Base-by-base conservation (phyloP, 768 basidiomycete genomes). In the Calocera viscosa region DNA sequence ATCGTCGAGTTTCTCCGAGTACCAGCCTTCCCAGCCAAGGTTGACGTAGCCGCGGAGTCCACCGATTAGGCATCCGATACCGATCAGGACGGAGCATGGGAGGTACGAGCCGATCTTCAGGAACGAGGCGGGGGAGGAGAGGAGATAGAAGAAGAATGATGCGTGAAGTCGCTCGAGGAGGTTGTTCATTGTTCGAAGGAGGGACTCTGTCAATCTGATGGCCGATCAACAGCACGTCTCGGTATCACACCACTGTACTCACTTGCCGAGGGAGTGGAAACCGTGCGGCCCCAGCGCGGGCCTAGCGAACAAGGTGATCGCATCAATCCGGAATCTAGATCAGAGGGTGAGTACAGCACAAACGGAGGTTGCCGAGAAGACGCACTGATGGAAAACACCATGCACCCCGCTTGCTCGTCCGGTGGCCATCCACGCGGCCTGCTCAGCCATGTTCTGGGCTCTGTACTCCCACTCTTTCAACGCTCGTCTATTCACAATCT, bases 101-200 rank as follows among this genome's bases (percentile, higher is more conserved):
- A 99, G 81, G 76, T 91, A 99, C 71, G 80, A 84, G 1, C 94
- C 94, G 32, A 98, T 92, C 74, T 94, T 90, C 71, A 92, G 82
- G 77, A 95, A 96, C 1, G 80, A 82, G 3, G 77, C 79, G 0
- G 85, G 80, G 40, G 78, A 76, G 16, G 88, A 82, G 68, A 92
- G 77, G 68, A 98, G 80, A 77, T 94, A 98, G 78, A 98, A 94
- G 80, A 98, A 97, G 77, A 95, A 94, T 0, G 95, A 98, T 1
- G 94, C 94, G 75, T 99, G 96, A 24, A 98, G 84, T 17, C 96
- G 86, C 74, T 99, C 96, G 22, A 97, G 82, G 5, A 98, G 82
- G 73, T 99, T 99, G 76, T 96, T 97, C 74, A 86, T 84, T 16
- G 94, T 90, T 67, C 94, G 84, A 34, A 96, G 81, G 16, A 89